Percentiles rank a stretch among this genome's conserved stretches.
Evolutionary conservation across 1,284 basidiomycete genomes (phyloP).

Genomic region (Irpex sp.): DNA sequence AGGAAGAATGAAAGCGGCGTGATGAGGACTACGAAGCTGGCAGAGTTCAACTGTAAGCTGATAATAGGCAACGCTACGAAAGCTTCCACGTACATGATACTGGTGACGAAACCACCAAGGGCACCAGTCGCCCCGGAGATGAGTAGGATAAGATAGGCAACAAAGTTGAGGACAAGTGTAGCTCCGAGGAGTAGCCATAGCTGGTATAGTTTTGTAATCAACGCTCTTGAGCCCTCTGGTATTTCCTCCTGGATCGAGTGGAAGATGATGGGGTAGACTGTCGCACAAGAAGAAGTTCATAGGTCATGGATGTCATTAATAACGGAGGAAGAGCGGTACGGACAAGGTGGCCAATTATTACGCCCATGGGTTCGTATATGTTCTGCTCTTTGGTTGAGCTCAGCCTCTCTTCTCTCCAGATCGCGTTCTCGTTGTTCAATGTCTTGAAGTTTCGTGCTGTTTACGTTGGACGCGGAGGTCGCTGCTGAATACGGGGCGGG

Average conservation of each 20-base stretch:
- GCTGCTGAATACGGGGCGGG: conserved; percentile 34
- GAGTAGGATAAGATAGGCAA: conserved; percentile 87
- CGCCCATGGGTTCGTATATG: conserved; percentile 77
- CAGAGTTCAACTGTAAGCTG: background rate
- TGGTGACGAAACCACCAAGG: conserved; percentile 76
- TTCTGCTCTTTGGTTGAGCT: conserved; percentile 64
- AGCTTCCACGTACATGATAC: conserved; percentile 61
- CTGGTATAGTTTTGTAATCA: conserved; percentile 84
- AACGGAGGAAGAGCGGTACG: conserved; percentile 27
- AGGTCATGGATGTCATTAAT: background rate
- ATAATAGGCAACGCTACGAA: background rate
- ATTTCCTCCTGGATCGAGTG: conserved; percentile 92
- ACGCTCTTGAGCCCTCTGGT: conserved; percentile 72
- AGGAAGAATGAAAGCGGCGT: conserved; percentile 79
- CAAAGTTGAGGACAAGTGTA: conserved; percentile 86
- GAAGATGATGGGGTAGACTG: conserved; percentile 92
- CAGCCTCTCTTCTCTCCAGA: conserved; percentile 73
- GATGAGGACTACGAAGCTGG: conserved; percentile 84
- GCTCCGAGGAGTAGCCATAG: conserved; percentile 81
- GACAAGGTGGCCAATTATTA: conserved; percentile 89
- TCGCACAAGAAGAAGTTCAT: conserved; percentile 10
- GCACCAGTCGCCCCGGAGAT: conserved; percentile 75
- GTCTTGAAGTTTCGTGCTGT: conserved; percentile 50
- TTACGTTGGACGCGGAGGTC: conserved; percentile 31
- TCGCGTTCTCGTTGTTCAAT: conserved; percentile 75